Percentiles rank a stretch among this genome's conserved stretches.
Evolutionary conservation across 192 early-diverging fungal genomes (phyloP).

Genomic region (Coemansia sp.): DNA sequence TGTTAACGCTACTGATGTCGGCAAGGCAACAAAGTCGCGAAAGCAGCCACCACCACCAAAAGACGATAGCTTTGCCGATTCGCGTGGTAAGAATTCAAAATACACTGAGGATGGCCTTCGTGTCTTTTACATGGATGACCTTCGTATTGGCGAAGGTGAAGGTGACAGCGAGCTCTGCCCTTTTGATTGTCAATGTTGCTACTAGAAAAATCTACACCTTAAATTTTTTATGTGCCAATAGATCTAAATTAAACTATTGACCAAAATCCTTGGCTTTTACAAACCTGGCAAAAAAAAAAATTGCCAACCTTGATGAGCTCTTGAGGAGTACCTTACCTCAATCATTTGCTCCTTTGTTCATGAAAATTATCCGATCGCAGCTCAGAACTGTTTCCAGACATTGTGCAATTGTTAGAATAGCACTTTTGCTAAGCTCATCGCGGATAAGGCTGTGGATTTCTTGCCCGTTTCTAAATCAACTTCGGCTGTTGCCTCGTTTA

Average conservation of each 20-base stretch:
- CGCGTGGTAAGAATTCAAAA: slow-evolving; percentile 39
- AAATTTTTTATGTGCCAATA: no score
- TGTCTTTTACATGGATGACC: slow-evolving; percentile 48
- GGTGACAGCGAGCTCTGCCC: slow-evolving; percentile 44
- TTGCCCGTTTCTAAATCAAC: slow-evolving; percentile 41
- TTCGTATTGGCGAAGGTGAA: slow-evolving; percentile 45
- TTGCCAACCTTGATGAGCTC: slow-evolving; percentile 3
- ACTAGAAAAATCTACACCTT: no score
- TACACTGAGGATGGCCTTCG: slow-evolving; percentile 50
- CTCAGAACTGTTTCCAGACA: slow-evolving; percentile 63
- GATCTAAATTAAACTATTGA: not conserved
- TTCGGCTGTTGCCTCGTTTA: slow-evolving; percentile 66
- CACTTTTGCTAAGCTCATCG: slow-evolving; percentile 42
- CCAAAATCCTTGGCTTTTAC: slow-evolving; percentile 13
- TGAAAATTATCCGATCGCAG: slow-evolving; percentile 66
- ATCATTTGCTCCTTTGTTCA: slow-evolving; percentile 45
- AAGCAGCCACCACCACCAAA: slow-evolving; percentile 14
- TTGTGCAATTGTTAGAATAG: slow-evolving; percentile 64
- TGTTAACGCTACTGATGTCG: slow-evolving; percentile 27
- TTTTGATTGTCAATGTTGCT: slow-evolving; percentile 16
- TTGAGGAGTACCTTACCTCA: slow-evolving; percentile 7
- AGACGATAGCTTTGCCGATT: slow-evolving; percentile 38
- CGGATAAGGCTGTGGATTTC: slow-evolving; percentile 27
- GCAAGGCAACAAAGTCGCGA: slow-evolving; percentile 3
- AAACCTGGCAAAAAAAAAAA: slow-evolving; percentile 12